Conservation (phyloP, 805 yeast genomes). For the Barnettozyma botsteinii region DNA sequence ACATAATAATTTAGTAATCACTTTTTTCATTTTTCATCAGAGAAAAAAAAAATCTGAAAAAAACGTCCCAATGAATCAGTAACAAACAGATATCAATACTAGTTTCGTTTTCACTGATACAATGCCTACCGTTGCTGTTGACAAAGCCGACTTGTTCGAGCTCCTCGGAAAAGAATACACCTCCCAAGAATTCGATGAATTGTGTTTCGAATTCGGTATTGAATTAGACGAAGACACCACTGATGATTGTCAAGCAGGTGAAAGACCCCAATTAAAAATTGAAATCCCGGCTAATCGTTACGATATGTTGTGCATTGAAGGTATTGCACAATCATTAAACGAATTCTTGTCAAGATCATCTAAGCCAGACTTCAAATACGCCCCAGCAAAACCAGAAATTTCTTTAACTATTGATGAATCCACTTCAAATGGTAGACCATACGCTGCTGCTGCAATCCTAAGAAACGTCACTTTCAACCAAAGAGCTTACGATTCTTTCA, state of each 20-base stretch:
- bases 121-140: constrained; percentile 97
- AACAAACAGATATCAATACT: not conserved
- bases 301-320: constrained; percentile 97
- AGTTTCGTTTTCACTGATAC: not conserved
- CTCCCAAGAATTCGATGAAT: constrained; percentile 91
- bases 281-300: constrained; percentile 98
- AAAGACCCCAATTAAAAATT: constrained; percentile 94
- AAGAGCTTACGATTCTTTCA: constrained; percentile 88
- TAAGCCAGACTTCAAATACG: constrained; percentile 63
- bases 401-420: constrained; percentile 70
- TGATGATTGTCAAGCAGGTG: constrained; percentile 63
- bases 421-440: constrained; percentile 76
- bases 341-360: constrained; percentile 71
- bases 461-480: constrained; percentile 78
- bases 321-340: constrained; percentile 91
- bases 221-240: constrained; percentile 98
- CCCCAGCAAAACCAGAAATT: constrained; percentile 54
- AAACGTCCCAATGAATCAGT: not conserved
- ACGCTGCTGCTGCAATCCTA: constrained; percentile 90
- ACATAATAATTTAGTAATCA: constrained; percentile 1
- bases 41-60: constrained; percentile 1
- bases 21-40: not conserved
- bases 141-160: constrained; percentile 84
- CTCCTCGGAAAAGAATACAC: constrained; percentile 67
- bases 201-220: constrained; percentile 95